Evolutionary conservation across 176 grass and related monocot genomes (phyloP).

Genomic region (Typha latifolia): DNA sequence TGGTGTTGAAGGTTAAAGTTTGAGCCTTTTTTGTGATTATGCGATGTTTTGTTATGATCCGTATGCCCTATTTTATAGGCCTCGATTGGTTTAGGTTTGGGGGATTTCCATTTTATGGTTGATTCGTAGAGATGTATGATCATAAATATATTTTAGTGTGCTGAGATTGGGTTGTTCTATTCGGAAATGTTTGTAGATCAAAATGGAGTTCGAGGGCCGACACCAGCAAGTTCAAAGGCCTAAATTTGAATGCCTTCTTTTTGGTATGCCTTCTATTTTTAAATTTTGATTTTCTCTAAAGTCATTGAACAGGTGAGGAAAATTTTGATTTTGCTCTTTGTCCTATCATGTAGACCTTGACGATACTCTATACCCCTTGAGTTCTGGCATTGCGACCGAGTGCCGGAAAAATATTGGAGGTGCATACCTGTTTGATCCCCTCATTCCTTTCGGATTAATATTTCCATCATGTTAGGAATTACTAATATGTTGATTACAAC

Average conservation of each 20-base stretch:
- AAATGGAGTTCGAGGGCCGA: constrained; percentile 52
- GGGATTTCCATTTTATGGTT: background rate
- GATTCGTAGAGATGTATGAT: background rate
- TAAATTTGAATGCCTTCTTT: constrained; percentile 71
- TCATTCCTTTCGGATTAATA: background rate
- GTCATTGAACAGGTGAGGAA: background rate
- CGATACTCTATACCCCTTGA: constrained; percentile 76
- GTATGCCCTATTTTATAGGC: background rate
- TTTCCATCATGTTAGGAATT: background rate
- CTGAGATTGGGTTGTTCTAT: background rate
- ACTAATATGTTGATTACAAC: background rate
- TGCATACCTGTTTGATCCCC: background rate
- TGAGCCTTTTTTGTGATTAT: background rate
- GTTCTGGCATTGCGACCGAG: constrained; percentile 51
- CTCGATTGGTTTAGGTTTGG: background rate
- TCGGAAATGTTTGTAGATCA: constrained; percentile 6
- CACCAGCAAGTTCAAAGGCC: constrained; percentile 29
- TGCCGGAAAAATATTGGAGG: constrained; percentile 76
- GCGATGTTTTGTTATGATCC: background rate
- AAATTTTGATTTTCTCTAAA: background rate
- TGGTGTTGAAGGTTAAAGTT: background rate
- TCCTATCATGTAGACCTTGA: constrained; percentile 46
- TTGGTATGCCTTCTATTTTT: constrained; percentile 36
- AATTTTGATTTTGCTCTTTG: background rate
- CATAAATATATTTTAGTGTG: no score